Evolutionary conservation across 1,139 yeast genomes (phyloP).

Genomic region (Sugiyamaella japonica): DNA sequence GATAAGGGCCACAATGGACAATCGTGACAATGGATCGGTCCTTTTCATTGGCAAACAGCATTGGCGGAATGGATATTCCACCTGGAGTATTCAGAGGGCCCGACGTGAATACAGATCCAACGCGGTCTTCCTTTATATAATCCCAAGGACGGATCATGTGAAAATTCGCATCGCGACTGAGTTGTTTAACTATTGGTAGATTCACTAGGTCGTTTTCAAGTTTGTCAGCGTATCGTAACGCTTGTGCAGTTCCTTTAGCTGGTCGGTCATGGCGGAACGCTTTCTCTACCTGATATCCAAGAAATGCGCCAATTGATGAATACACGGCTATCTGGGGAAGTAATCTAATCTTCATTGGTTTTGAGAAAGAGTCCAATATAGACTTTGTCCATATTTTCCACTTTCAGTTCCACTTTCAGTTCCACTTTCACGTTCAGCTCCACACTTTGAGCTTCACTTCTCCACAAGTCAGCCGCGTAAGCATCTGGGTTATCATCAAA

Average conservation of each 20-base stretch:
- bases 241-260: slow-evolving; percentile 8
- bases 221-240: slow-evolving; percentile 16
- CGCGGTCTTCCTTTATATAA: slow-evolving; percentile 42
- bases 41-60: slow-evolving; percentile 59
- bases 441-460: too few relatives aligned
- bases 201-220: slow-evolving; percentile 45
- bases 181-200: slow-evolving; percentile 53
- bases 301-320: slow-evolving; percentile 11
- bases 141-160: slow-evolving; percentile 59
- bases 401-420: too few relatives aligned
- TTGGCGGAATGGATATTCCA: slow-evolving; percentile 73
- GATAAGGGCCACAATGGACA: slow-evolving; percentile 72
- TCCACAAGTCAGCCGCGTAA: too few relatives aligned
- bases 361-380: too few relatives aligned
- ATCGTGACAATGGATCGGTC: slow-evolving; percentile 62
- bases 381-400: too few relatives aligned
- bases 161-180: slow-evolving; percentile 47
- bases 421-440: too few relatives aligned
- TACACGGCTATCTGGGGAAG: not conserved
- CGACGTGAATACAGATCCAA: slow-evolving; percentile 38
- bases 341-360: too few relatives aligned
- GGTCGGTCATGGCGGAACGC: slow-evolving; percentile 5
- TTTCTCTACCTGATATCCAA: slow-evolving; percentile 13
- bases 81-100: slow-evolving; percentile 62
- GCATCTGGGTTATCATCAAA: not conserved